These are phyloP conservation scores for Nakazawaea molendinolei DNA, from an alignment of 805 yeast species.

Conservation along the genomic window DNA sequence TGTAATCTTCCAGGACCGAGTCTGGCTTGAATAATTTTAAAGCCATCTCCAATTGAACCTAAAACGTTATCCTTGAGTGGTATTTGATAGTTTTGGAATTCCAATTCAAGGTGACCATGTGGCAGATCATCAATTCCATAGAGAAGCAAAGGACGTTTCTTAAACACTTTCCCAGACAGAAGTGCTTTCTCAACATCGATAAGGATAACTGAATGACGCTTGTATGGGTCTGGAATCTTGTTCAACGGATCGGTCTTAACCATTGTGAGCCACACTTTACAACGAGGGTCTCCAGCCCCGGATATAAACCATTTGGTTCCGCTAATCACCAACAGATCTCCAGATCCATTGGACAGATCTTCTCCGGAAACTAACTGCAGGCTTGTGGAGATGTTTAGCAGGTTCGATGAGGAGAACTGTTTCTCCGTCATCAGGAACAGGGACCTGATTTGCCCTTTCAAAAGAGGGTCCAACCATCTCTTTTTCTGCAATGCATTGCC, in stretches of 20 bases:
- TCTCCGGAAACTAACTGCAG: constrained; percentile 36
- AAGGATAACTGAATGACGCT: constrained; percentile 50
- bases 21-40: constrained; percentile 56
- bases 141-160: constrained; percentile 45
- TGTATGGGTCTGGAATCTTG: constrained; percentile 29
- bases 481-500: constrained; percentile 32
- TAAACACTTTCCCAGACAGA: constrained; percentile 39
- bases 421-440: constrained; percentile 64
- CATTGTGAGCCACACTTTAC: constrained; percentile 47
- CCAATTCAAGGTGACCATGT: constrained; percentile 62
- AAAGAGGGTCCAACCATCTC: constrained; percentile 43
- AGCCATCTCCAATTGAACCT: constrained; percentile 47
- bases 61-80: constrained; percentile 37
- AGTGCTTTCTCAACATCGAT: constrained; percentile 45
- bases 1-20: constrained; percentile 68
- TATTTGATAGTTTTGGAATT: constrained; percentile 41
- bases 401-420: constrained; percentile 55
- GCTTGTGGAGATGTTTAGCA: constrained; percentile 45
- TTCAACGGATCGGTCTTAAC: constrained; percentile 34
- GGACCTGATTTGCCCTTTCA: constrained; percentile 48
- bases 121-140: constrained; percentile 66
- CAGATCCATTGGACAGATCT: constrained; percentile 42
- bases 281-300: constrained; percentile 64
- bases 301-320: constrained; percentile 70
- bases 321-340: too few relatives aligned